Evolutionary conservation across 148 eudicot genomes (phyloP), one percentile per base, ranked within the genome.

Genomic region (Fagopyrum homotropicum): DNA sequence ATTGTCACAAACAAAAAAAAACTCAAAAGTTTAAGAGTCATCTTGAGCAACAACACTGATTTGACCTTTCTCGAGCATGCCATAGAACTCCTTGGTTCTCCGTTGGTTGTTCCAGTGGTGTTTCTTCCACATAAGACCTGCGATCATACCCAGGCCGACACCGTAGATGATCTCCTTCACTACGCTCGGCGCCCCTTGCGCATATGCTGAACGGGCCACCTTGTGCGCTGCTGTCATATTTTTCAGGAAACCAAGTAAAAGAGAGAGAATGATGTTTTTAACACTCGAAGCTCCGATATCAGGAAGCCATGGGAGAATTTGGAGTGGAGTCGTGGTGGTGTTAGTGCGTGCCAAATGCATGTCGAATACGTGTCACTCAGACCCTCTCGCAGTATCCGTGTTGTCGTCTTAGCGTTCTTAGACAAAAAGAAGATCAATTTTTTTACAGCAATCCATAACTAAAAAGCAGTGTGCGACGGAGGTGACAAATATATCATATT

Each of bases 61-160:
- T 44, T 81, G 76, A 6, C 84, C 84, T 44, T 79, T 81, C 55
- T 84, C 84, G 35, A 84, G 78, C 74, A 81, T 74, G 48, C 83
- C 82, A 59, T 86, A 86, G 73, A 86, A 83, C 26, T 80, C 72
- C 75, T 82, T 81, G 6, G 78, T 77, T 77, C 75, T 80, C 77
- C 80, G 82, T 82, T 83, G 89, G 79, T 81, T 84, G 69, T 83
- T 83, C 89, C 86, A 86, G 75, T 83, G 86, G 75, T 81, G 82
- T 79, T 76, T 82, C 81, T 86, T 86, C 89, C 86, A 86, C 17
- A 86, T 12, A 9, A 79, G 78, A 75, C 86, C 89, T 16, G 86
- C 86, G 3, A 76, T 80, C 40, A 80, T 70, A 72, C 89, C 89
- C 54, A 83, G 85, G 10, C 77, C 71, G 40, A 61, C 15, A 22